phyloP scores from a whole-genome alignment of 192 early-diverging fungal species.

The Coemansia sp. region DNA sequence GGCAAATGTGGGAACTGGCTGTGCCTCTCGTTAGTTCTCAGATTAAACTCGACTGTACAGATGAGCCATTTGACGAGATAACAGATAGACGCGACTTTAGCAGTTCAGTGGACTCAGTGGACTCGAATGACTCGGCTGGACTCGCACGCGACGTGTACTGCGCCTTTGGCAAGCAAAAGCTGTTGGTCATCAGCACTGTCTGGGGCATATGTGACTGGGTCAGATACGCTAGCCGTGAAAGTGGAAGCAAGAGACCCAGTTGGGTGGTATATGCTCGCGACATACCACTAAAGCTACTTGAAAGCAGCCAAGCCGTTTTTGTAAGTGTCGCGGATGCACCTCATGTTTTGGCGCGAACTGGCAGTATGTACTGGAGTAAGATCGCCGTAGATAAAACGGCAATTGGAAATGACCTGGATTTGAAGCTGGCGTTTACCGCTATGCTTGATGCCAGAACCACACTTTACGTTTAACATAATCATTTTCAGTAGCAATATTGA shows the following conservation, averaged over 20 bases:
- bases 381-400: slow-evolving; percentile 18
- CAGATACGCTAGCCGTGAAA: neutral
- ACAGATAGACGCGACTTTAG: neutral
- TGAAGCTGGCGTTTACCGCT: neutral
- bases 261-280: slow-evolving; percentile 17
- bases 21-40: neutral
- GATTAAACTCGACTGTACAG: too few relatives aligned
- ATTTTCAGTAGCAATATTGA: neutral
- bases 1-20: slow-evolving; percentile 44
- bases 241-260: neutral
- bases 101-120: neutral
- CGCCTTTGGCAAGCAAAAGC: neutral
- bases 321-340: slow-evolving; percentile 11
- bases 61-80: neutral
- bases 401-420: slow-evolving; percentile 1
- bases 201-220: slow-evolving; percentile 30
- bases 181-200: slow-evolving; percentile 24
- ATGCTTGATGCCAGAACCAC: slow-evolving; percentile 6
- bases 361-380: neutral
- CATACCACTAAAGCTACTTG: neutral
- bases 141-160: neutral
- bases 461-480: neutral
- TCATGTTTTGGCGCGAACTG: slow-evolving; percentile 8
- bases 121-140: neutral
- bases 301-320: slow-evolving; percentile 8